Conservation (phyloP, 2,329 filamentous ascomycete genomes). For the Lasiodiplodia sp. region DNA sequence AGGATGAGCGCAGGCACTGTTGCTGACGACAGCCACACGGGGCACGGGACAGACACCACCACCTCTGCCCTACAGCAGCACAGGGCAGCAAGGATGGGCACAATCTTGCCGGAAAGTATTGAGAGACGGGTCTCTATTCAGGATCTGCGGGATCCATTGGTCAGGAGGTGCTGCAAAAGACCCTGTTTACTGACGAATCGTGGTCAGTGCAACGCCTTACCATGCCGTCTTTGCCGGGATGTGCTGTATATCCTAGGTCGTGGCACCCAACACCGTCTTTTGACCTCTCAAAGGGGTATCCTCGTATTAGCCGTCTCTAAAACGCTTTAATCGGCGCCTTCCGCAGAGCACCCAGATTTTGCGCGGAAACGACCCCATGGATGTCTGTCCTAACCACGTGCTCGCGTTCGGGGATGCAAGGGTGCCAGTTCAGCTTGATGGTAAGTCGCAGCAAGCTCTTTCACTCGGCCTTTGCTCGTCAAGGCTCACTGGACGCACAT, state of each 20-base stretch:
- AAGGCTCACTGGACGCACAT: background rate
- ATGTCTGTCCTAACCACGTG: constrained; percentile 2
- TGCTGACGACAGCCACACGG: background rate
- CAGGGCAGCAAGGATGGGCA: background rate
- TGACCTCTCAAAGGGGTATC: constrained; percentile 1
- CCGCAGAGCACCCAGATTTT: background rate
- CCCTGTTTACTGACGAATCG: constrained; percentile 4
- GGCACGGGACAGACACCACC: background rate
- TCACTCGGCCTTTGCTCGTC: background rate
- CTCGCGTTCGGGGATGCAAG: constrained; percentile 10
- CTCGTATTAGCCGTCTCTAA: background rate
- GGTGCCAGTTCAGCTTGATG: constrained; percentile 8
- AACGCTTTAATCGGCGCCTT: background rate
- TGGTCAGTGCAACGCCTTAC: constrained; percentile 24
- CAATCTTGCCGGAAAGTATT: background rate
- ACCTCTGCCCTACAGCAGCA: constrained; percentile 19
- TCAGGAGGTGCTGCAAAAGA: background rate
- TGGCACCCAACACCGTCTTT: constrained; percentile 21
- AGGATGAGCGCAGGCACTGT: background rate
- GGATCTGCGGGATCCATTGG: background rate
- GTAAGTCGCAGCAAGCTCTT: background rate
- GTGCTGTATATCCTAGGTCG: constrained; percentile 8
- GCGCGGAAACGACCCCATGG: background rate
- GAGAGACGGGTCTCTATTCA: background rate
- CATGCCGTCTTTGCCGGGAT: constrained; percentile 14